phyloP scores from a whole-genome alignment of 1,284 basidiomycete genomes.

The Leccinum insigne region DNA sequence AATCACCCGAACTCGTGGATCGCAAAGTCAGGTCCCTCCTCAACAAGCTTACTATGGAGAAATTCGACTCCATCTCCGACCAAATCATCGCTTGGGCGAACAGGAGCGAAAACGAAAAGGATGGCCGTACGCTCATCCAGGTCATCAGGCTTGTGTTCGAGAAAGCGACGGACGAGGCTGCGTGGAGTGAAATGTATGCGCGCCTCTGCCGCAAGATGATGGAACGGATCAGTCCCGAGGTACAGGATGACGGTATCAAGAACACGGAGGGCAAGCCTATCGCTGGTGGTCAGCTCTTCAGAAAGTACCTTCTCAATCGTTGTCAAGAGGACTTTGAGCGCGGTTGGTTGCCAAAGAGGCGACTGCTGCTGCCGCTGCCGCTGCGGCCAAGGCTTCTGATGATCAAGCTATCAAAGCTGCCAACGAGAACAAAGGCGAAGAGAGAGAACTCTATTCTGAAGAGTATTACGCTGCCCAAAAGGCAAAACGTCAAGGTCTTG shows the following conservation, averaged over 20 bases:
- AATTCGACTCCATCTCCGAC: constrained; percentile 93
- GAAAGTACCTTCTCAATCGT: too few relatives aligned
- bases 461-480: constrained; percentile 98
- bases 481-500: constrained; percentile 95
- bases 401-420: constrained; percentile 64
- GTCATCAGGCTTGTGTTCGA: constrained; percentile 97
- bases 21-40: constrained; percentile 93
- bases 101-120: constrained; percentile 89
- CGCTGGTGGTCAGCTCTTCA: too few relatives aligned
- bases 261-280: too few relatives aligned
- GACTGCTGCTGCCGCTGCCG: constrained; percentile 48
- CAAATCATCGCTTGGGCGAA: constrained; percentile 96
- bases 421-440: constrained; percentile 53
- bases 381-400: constrained; percentile 55
- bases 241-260: too few relatives aligned
- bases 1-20: constrained; percentile 84
- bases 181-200: constrained; percentile 98
- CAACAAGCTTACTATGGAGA: constrained; percentile 97
- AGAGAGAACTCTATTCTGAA: constrained; percentile 83
- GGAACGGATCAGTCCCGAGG: constrained; percentile 40
- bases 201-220: constrained; percentile 93
- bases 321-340: too few relatives aligned
- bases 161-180: constrained; percentile 95
- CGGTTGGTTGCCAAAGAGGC: too few relatives aligned
- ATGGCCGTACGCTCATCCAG: constrained; percentile 92